Evolutionary conservation across 768 basidiomycete species (phyloP), one percentile per base, ranked within the genome.

Genomic region (Suillus weaverae): DNA sequence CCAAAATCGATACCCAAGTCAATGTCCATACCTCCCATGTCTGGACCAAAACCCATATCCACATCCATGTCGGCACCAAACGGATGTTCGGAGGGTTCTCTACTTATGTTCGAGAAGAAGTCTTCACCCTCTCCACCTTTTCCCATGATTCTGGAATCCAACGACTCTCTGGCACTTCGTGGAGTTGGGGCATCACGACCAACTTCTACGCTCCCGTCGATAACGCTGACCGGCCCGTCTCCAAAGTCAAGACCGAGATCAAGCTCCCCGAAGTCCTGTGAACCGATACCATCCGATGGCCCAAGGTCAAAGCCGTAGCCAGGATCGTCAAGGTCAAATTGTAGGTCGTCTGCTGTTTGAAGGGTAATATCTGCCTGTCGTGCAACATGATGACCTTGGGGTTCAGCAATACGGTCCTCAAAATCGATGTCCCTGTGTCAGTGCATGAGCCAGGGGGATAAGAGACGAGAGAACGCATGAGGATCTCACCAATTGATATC

Each of bases 281-380:
- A 94, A 26, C 91, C 93, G 68, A 95, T 92, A 39, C 92, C 94
- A 68, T 90, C 91, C 0, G 86, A 85, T 18, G 89, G 89, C 4
- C 89, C 91, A 54, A 93, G 83, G 70, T 91, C 92, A 66, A 92
- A 92, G n/a, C 87, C 87, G 69, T 88, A 89, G 48, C 76, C 78
- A 9, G 74, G 72, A 65, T 81, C 83, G 62, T 87, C 85, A 38
- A 87, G 73, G 72, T 88, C 90, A 68, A 89, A 84, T 57, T 86
- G 82, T 67, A 90, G 86, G 71, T 92, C 89, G 64, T 92, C 89
- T 1, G 87, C 85, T 43, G 86, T 87, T 54, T 88, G 86, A 44
- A 97, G 90, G 1, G 94, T 97, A 70, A 97, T 95, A 68, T 97
- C 95, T 11, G 92, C 92, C 61, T 89, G 81, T 64, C 90, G 86